Evolutionary conservation across 2,329 filamentous ascomycete genomes (phyloP).

Genomic region (Fusarium foetens): DNA sequence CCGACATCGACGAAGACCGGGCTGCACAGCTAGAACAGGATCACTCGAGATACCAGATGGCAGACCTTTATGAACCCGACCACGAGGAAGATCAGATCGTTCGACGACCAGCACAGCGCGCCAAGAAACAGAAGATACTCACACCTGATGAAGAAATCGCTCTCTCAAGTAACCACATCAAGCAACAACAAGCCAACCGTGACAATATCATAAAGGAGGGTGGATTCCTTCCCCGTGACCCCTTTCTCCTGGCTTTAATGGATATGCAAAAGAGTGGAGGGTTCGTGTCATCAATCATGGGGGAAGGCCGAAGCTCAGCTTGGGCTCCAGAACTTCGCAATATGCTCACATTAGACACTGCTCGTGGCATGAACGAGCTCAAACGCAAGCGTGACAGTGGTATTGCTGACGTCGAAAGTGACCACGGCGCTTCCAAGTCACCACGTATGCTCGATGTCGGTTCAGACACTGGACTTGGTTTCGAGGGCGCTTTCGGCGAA

Average conservation of each 20-base stretch:
- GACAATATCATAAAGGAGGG: constrained; percentile 86
- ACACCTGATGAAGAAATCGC: constrained; percentile 84
- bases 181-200: constrained; percentile 85
- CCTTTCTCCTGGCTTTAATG: constrained; percentile 85
- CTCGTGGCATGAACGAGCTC: constrained; percentile 79
- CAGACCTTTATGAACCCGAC: constrained; percentile 70
- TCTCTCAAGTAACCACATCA: constrained; percentile 80
- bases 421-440: constrained; percentile 72
- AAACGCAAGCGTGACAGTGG: constrained; percentile 96
- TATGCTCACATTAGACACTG: constrained; percentile 87
- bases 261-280: constrained; percentile 91
- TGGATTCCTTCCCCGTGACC: constrained; percentile 86
- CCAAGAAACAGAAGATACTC: constrained; percentile 81
- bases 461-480: constrained; percentile 68
- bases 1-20: constrained; percentile 73
- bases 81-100: constrained; percentile 68
- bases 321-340: constrained; percentile 95
- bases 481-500: constrained; percentile 61
- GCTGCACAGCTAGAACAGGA: constrained; percentile 69
- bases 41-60: constrained; percentile 62
- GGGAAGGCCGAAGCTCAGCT: constrained; percentile 77
- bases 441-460: constrained; percentile 73
- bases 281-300: constrained; percentile 88
- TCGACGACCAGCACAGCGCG: constrained; percentile 76
- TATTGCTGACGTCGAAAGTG: constrained; percentile 79